Percentiles rank a stretch among this genome's conserved stretches.
Evolutionary conservation across 257 asterid species (phyloP).

Genomic region (Gardenia jasminoides): DNA sequence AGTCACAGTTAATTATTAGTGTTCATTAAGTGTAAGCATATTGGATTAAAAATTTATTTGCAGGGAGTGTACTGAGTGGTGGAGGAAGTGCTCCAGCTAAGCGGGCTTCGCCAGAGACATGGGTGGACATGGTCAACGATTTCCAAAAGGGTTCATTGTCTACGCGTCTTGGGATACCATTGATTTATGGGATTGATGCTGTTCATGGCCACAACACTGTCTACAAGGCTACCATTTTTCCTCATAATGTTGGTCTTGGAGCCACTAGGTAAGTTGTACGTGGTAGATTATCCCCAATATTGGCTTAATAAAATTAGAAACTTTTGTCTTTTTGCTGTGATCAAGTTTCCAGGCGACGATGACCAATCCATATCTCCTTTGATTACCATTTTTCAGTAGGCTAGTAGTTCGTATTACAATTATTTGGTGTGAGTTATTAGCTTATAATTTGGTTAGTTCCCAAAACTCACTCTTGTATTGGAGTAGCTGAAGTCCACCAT

Average conservation of each 20-base stretch:
- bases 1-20: not conserved
- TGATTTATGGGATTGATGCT: constrained; percentile 71
- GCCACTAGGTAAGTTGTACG: constrained; percentile 53
- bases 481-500: too few relatives aligned
- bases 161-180: constrained; percentile 61
- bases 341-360: too few relatives aligned
- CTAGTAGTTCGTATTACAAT: too few relatives aligned
- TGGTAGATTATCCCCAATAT: not conserved
- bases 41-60: not conserved
- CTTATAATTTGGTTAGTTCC: too few relatives aligned
- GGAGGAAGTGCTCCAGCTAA: constrained; percentile 67
- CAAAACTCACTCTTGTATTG: too few relatives aligned
- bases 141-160: constrained; percentile 62
- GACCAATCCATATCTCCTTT: too few relatives aligned
- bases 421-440: too few relatives aligned
- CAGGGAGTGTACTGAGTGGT: constrained; percentile 72
- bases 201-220: constrained; percentile 65
- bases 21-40: not conserved
- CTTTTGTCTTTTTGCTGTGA: too few relatives aligned
- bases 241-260: constrained; percentile 70
- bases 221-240: constrained; percentile 59
- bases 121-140: constrained; percentile 67
- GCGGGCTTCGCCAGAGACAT: constrained; percentile 47
- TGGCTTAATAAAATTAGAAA: too few relatives aligned
- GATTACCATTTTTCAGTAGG: too few relatives aligned